Conservation (phyloP, 1,284 basidiomycete species). For the Cutaneotrichosporon arboriforme region DNA sequence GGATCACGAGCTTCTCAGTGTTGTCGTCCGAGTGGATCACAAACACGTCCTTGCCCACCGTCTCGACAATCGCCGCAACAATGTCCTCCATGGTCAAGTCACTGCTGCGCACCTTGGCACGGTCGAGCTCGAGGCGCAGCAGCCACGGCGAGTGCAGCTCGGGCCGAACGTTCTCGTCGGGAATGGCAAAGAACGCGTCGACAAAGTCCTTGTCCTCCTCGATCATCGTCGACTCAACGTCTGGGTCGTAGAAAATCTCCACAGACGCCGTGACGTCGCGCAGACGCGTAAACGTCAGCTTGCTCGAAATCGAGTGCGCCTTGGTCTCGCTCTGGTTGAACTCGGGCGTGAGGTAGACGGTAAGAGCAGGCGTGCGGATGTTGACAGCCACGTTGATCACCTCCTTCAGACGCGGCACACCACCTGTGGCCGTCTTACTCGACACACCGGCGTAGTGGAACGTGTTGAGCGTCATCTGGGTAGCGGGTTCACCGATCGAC, state of each 20-base stretch:
- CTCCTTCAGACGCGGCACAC: slow-evolving; percentile 95
- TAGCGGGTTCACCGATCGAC: slow-evolving; percentile 98
- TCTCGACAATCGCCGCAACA: slow-evolving; percentile 86
- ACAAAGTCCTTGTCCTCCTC: slow-evolving; percentile 96
- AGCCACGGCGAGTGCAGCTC: slow-evolving; percentile 96
- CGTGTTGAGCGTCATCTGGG: slow-evolving; percentile 99
- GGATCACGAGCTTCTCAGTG: slow-evolving; percentile 93
- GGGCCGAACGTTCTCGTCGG: slow-evolving; percentile 89
- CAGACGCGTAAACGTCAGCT: slow-evolving; percentile 84
- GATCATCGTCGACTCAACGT: slow-evolving; percentile 86
- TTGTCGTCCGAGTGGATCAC: slow-evolving; percentile 99
- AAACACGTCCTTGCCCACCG: slow-evolving; percentile 93
- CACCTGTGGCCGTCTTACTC: slow-evolving; percentile 94
- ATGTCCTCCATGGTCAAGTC: slow-evolving; percentile 95
- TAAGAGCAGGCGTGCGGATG: slow-evolving; percentile 95
- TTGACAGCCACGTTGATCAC: slow-evolving; percentile 99
- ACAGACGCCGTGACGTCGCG: slow-evolving; percentile 92
- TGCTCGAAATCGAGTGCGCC: slow-evolving; percentile 44
- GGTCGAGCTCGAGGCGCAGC: slow-evolving; percentile 91
- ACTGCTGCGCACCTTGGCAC: slow-evolving; percentile 96
- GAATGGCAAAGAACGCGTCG: slow-evolving; percentile 98
- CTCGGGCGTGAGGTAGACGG: slow-evolving; percentile 77
- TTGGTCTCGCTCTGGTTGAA: slow-evolving; percentile 67
- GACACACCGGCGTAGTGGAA: slow-evolving; percentile 99
- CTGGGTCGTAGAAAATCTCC: slow-evolving; percentile 98